Evolutionary conservation across 108 stramenopile genomes (phyloP), one percentile per base, ranked within the genome.

Genomic region (Cyclotella atomus): DNA sequence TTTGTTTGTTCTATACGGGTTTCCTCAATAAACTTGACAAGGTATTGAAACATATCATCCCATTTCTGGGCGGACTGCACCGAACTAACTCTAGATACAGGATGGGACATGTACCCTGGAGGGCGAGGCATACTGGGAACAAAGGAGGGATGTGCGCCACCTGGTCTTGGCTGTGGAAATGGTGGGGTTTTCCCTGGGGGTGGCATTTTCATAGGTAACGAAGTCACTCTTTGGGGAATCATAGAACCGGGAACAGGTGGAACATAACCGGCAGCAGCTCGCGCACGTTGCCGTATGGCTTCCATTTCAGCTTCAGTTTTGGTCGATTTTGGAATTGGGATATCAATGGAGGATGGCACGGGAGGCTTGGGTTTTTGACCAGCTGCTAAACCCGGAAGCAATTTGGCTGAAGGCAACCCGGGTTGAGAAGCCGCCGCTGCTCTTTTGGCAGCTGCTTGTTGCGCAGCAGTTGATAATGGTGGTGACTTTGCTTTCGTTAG

Each of bases 1-100:
- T 70, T 65, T 0, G 84, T 88, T 68, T 86, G 79, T 73, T 91
- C 80, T 21, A 47, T 45, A 25, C 78, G 79, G 32, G 83, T 83
- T 29, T 95, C 88, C 61, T 86, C 73, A 56, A 92, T 81, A 44
- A 89, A 95, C 66, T 88, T 73, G 20, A 91, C 61, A 21, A 95
- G 68, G 46, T 85, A 89, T 7, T 88, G 85, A 62, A 90, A 91
- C 94, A 92, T 95, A 29, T 84, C 88, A 49, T 95, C 94, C 94
- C 94, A 95, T 69, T 92, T 92, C 79, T 91, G 91, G 68, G 82
- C 86, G 7, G 90, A 81, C 57, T 77, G 83, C 65, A 73, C 60
- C 2, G 70, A 54, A 32, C 75, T 75, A n/a, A 74, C 24, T 65
- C 71, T 79, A n/a, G n/a, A n/a, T n/a, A n/a, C n/a, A n/a, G n/a